Conservation (phyloP, 139 green algal species). For the Tetradesmus lagerheimii region DNA sequence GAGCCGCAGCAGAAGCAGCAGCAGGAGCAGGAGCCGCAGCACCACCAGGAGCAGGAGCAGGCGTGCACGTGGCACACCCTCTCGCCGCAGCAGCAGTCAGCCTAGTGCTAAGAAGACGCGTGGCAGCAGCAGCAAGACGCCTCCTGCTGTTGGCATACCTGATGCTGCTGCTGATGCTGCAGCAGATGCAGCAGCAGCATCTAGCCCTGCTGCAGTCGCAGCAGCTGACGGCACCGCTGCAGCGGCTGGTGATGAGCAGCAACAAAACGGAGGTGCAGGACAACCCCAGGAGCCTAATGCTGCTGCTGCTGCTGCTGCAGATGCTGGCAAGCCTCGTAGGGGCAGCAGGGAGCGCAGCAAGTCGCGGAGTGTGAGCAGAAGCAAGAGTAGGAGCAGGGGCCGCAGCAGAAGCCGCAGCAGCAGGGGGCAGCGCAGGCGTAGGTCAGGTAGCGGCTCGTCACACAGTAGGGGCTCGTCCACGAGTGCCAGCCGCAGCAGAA, state of each 20-base stretch:
- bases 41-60: neutral
- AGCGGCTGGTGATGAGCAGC: conserved; percentile 2
- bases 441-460: neutral
- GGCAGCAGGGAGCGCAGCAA: conserved; percentile 9
- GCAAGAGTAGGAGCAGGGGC: conserved; percentile 18
- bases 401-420: neutral
- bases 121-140: conserved; percentile 19
- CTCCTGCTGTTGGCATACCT: neutral
- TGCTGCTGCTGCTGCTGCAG: neutral
- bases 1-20: conserved; percentile 21
- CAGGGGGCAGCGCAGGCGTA: neutral
- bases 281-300: conserved; percentile 5
- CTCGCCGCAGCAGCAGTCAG: conserved; percentile 19
- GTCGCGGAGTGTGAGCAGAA: neutral
- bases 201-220: neutral
- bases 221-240: neutral
- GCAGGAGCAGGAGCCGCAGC: conserved; percentile 8
- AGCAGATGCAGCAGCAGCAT: neutral
- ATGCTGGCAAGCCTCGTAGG: neutral
- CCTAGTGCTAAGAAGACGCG: neutral
- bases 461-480: neutral
- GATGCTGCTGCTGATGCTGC: neutral
- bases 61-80: neutral
- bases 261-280: neutral
- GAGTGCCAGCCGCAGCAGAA: neutral